Conservation (phyloP, 2,329 filamentous ascomycete species). For the Zasmidium citrigriseum region DNA sequence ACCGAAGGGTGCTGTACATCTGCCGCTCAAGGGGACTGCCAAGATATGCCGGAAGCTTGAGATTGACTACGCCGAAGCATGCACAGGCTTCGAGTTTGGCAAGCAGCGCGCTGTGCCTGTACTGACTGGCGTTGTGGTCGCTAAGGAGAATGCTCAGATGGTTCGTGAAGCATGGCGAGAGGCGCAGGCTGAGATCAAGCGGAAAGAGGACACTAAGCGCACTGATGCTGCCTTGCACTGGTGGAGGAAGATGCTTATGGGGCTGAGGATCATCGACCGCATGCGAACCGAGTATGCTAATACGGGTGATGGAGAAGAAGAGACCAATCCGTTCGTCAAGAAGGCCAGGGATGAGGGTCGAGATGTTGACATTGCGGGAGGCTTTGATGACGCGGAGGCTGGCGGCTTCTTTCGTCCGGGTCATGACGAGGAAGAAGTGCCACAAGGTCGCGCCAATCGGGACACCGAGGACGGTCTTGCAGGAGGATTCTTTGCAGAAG, state of each 20-base stretch:
- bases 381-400: constrained; percentile 30
- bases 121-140: constrained; percentile 85
- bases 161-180: constrained; percentile 74
- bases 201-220: constrained; percentile 82
- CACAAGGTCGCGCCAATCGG: constrained; percentile 29
- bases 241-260: constrained; percentile 88
- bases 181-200: constrained; percentile 72
- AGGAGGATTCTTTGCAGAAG: constrained; percentile 32
- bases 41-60: constrained; percentile 80
- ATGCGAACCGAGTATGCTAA: constrained; percentile 76
- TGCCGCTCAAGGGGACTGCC: constrained; percentile 75
- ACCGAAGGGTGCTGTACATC: constrained; percentile 77
- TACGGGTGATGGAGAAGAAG: constrained; percentile 43
- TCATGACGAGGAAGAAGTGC: constrained; percentile 35
- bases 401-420: constrained; percentile 47
- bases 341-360: constrained; percentile 28
- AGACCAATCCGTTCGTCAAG: constrained; percentile 56
- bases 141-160: constrained; percentile 72
- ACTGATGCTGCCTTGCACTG: constrained; percentile 70
- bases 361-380: constrained; percentile 15
- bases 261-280: constrained; percentile 76
- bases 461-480: constrained; percentile 19
- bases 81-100: constrained; percentile 95
- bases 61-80: constrained; percentile 90
- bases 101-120: constrained; percentile 91